Evolutionary conservation across 2,329 filamentous ascomycete genomes (phyloP), one percentile per base, ranked within the genome.

Genomic region (Phaeomoniella chlamydospora): DNA sequence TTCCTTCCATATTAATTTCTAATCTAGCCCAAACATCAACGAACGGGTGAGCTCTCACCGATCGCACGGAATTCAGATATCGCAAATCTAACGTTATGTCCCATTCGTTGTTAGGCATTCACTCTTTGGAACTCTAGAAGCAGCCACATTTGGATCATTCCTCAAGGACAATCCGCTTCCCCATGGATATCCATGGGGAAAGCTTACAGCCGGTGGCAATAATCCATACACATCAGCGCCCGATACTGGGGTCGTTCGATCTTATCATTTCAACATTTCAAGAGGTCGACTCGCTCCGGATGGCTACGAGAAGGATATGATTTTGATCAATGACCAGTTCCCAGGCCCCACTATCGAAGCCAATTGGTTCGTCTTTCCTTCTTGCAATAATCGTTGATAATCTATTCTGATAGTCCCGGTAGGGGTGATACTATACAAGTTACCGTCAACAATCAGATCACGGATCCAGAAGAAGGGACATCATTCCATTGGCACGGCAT

Each of bases 401-500:
- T 6, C 22, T 26, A 6, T 26, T 6, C n/a, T 26, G 22, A 26
- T n/a, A n/a, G n/a, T 26, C 22, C n/a, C 22, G 6, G n/a, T n/a
- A 26, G 22, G 22, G 46, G 44, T 19, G 46, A 49, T 34, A 42
- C 42, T 17, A 49, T 53, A 29, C 37, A 49, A 35, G 45, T 58
- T 14, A 49, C 45, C 4, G 53, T 59, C 5, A 42, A 44, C 15
- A 62, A 62, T 41, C 41, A 51, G 15, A 47, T 57, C 5, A 45
- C 46, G 4, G 48, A 41, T 13, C 41, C 41, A 4, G 39, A 47
- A 18, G 51, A 56, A 35, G 53, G 54, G 2, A 61, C 57, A 5
- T 44, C 56, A 1, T 43, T 65, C 4, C 61, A 65, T 38, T 64
- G 54, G 49, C 61, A 65, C 45, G 61, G 61, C 3, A 34, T 57